Percentiles rank a stretch among this genome's conserved stretches.
These are phyloP conservation scores for Verticillium dahliae DNA, from an alignment of 2,329 filamentous ascomycete genomes.

Conservation along the genomic window DNA sequence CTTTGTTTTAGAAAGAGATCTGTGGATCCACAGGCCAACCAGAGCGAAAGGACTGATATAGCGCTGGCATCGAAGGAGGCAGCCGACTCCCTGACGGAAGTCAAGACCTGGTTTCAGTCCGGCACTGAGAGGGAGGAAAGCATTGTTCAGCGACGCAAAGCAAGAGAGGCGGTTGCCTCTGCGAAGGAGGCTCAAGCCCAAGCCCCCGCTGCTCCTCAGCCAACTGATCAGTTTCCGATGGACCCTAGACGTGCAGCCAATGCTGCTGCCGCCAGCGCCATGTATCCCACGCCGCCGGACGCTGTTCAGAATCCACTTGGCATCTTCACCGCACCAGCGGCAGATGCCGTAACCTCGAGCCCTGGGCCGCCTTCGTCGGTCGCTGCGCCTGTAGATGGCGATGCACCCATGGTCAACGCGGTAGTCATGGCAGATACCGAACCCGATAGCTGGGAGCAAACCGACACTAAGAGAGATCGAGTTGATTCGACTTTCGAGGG, in stretches of 20 bases:
- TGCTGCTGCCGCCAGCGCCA: constrained; percentile 39
- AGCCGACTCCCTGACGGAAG: constrained; percentile 41
- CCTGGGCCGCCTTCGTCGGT: constrained; percentile 37
- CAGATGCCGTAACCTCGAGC: constrained; percentile 50
- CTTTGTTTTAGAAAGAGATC: constrained; percentile 46
- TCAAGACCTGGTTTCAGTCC: constrained; percentile 41
- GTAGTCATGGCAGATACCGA: not conserved
- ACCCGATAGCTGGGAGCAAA: constrained; percentile 31
- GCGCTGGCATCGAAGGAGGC: constrained; percentile 30
- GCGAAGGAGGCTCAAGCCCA: constrained; percentile 35
- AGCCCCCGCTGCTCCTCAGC: constrained; percentile 27
- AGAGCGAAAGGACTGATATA: constrained; percentile 30
- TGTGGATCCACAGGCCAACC: constrained; percentile 31
- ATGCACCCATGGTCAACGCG: constrained; percentile 20
- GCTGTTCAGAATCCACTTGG: constrained; percentile 48
- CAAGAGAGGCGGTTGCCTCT: constrained; percentile 36
- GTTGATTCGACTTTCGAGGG: constrained; percentile 32
- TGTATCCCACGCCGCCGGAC: constrained; percentile 70
- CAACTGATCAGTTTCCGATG: constrained; percentile 46
- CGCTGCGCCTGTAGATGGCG: constrained; percentile 22
- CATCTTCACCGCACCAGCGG: constrained; percentile 40
- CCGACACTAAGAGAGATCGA: constrained; percentile 39
- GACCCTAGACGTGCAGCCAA: constrained; percentile 43
- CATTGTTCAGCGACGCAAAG: constrained; percentile 40
- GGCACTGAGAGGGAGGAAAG: constrained; percentile 39